Evolutionary conservation across 2,329 filamentous ascomycete genomes (phyloP).

Genomic region (Arthroderma uncinatum): DNA sequence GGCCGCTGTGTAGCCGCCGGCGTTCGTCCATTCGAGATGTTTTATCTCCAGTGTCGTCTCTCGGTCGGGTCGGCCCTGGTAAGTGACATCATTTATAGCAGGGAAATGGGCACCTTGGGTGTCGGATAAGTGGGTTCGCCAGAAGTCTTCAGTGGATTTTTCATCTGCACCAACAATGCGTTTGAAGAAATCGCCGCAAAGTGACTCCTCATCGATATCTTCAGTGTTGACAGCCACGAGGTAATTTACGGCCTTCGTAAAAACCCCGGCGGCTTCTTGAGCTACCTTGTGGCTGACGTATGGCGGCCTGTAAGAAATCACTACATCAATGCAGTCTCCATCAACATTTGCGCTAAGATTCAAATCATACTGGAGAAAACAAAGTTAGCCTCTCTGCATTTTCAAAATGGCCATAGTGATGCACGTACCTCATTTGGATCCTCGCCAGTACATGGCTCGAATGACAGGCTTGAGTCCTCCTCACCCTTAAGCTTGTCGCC

Average conservation of each 20-base stretch:
- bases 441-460: not conserved
- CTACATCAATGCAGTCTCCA: not conserved
- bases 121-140: not conserved
- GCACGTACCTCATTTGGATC: not conserved
- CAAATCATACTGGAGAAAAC: not conserved
- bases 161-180: not conserved
- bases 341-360: slow-evolving; percentile 1
- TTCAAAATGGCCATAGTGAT: not conserved
- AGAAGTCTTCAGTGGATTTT: not conserved
- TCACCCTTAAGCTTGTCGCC: not conserved
- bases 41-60: not conserved
- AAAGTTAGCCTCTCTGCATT: not conserved
- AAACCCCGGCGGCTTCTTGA: not conserved
- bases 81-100: not conserved
- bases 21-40: not conserved
- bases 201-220: not conserved
- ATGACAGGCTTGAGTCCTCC: not conserved
- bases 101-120: slow-evolving; percentile 1
- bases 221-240: not conserved
- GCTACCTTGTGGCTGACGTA: not conserved
- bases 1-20: not conserved
- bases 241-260: not conserved
- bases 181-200: not conserved
- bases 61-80: not conserved
- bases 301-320: not conserved